Evolutionary conservation across 116 monocot species (phyloP).

Genomic region (Dioscorea cayenensis): DNA sequence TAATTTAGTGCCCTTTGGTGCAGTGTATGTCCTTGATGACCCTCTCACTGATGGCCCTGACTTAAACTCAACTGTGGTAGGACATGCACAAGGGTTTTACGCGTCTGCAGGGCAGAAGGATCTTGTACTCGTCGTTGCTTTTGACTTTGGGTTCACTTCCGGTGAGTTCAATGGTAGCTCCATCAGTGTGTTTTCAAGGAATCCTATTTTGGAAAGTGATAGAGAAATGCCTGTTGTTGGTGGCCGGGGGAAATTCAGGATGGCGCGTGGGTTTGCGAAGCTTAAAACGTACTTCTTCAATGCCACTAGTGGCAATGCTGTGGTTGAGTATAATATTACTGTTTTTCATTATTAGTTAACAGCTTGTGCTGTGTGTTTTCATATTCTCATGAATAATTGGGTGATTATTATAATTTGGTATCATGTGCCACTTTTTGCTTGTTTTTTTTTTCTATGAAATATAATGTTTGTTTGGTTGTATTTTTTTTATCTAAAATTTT

Average conservation of each 20-base stretch:
- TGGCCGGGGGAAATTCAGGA: slow-evolving; percentile 21
- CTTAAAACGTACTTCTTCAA: slow-evolving; percentile 13
- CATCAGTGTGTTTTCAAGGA: slow-evolving; percentile 20
- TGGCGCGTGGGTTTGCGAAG: slow-evolving; percentile 18
- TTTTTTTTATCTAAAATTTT: too few species aligned
- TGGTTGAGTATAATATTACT: slow-evolving; percentile 28
- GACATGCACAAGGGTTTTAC: slow-evolving; percentile 24
- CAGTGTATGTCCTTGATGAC: slow-evolving; percentile 11
- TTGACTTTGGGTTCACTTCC: slow-evolving; percentile 24
- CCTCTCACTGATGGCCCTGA: slow-evolving; percentile 16
- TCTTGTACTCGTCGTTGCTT: slow-evolving; percentile 5
- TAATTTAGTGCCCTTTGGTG: too few species aligned
- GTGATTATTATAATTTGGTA: too few species aligned
- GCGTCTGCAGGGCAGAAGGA: neutral
- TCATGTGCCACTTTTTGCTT: too few species aligned
- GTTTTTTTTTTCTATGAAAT: too few species aligned
- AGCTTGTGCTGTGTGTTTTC: too few species aligned
- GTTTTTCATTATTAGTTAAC: slow-evolving; percentile 3
- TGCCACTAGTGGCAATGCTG: slow-evolving; percentile 14
- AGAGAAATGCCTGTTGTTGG: slow-evolving; percentile 27
- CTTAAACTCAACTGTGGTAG: slow-evolving; percentile 4
- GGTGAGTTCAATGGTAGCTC: slow-evolving; percentile 31
- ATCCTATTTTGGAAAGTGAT: slow-evolving; percentile 5
- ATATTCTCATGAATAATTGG: too few species aligned
- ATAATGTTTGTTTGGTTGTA: too few species aligned